phyloP scores from a whole-genome alignment of 2,329 filamentous ascomycete species.

The Lasiodiplodia theobromae region DNA sequence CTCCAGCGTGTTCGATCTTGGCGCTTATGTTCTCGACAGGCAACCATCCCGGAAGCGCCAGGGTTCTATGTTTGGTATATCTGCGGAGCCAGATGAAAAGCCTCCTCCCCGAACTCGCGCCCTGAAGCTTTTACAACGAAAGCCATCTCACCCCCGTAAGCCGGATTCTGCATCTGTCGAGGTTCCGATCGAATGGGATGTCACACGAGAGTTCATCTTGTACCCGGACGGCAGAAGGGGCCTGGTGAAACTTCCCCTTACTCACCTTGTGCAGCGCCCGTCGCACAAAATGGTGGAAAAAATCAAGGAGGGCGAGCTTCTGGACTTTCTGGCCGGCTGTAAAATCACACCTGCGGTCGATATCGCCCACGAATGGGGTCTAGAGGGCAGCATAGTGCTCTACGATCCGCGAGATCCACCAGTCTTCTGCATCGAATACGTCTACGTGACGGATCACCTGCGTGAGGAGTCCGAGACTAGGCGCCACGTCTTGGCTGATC shows the following conservation, averaged over 20 bases:
- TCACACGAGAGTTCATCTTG: not conserved
- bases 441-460: constrained; percentile 8
- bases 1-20: not conserved
- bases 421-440: not conserved
- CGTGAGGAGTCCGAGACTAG: not conserved
- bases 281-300: not conserved
- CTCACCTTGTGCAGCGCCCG: not conserved
- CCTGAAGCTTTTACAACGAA: not conserved
- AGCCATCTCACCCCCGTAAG: not conserved
- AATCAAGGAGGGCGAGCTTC: not conserved
- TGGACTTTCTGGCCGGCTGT: not conserved
- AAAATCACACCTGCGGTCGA: not conserved
- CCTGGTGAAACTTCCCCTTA: not conserved
- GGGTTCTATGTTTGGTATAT: not conserved
- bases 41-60: not conserved
- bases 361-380: constrained; percentile 4
- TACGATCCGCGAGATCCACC: constrained; percentile 1
- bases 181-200: constrained; percentile 5
- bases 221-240: not conserved
- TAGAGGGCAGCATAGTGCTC: not conserved
- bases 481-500: not conserved
- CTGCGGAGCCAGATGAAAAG: not conserved
- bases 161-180: not conserved
- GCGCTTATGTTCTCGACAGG: not conserved
- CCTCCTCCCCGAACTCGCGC: not conserved